A percentile compares a stretch with the other conserved stretches of the same genome.
phyloP scores from a whole-genome alignment of 805 yeast species.

The Saccharomycopsis sp. region DNA sequence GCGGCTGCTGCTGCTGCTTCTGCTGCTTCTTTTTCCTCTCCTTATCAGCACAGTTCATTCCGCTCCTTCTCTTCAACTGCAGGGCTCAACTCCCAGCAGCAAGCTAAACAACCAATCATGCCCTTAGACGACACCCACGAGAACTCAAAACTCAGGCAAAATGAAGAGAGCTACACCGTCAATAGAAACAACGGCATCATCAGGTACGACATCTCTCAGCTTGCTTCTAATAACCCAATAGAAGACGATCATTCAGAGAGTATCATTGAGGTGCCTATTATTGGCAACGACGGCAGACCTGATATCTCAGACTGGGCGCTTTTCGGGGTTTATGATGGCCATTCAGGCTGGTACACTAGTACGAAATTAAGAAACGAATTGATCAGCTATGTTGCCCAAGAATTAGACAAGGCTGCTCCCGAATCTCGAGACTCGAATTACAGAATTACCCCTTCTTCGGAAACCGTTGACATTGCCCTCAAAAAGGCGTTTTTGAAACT shows the following conservation, averaged over 20 bases:
- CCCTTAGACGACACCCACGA: constrained; percentile 64
- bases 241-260: constrained; percentile 91
- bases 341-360: constrained; percentile 92
- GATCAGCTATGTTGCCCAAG: constrained; percentile 66
- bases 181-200: constrained; percentile 81
- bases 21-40: background rate
- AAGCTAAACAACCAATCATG: constrained; percentile 45
- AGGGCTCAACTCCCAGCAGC: constrained; percentile 20
- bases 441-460: constrained; percentile 50
- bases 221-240: constrained; percentile 86
- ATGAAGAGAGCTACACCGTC: constrained; percentile 72
- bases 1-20: background rate
- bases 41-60: background rate
- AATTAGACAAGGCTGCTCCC: constrained; percentile 54
- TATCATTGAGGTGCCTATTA: constrained; percentile 62
- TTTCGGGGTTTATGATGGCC: constrained; percentile 95
- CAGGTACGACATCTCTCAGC: constrained; percentile 82
- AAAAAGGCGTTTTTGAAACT: constrained; percentile 70
- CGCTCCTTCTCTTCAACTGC: constrained; percentile 18
- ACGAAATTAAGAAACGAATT: constrained; percentile 75
- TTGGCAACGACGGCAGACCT: constrained; percentile 36
- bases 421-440: constrained; percentile 23
- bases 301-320: constrained; percentile 70
- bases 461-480: constrained; percentile 70
- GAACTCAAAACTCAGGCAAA: constrained; percentile 52